A percentile compares a stretch with the other conserved stretches of the same genome.
phyloP scores from a whole-genome alignment of 805 yeast genomes.

The Monosporozyma aerobia region DNA sequence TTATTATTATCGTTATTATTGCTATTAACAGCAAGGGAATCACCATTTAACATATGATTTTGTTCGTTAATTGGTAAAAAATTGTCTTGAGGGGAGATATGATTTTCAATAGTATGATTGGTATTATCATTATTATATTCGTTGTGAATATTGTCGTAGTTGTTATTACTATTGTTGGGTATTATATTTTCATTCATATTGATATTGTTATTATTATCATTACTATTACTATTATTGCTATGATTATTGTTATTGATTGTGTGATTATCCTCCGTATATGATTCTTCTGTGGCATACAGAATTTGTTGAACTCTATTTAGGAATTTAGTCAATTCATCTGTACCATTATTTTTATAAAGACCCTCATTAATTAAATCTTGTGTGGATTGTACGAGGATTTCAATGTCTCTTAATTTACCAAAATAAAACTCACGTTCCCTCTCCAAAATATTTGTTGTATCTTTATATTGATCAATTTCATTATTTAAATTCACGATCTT shows the following conservation, averaged over 20 bases:
- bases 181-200: background rate
- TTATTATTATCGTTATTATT: background rate
- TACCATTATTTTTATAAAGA: conserved; percentile 25
- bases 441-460: conserved; percentile 57
- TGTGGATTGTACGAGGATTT: conserved; percentile 61
- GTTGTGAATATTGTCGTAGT: conserved; percentile 1
- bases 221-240: background rate
- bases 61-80: background rate
- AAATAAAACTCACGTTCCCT: conserved; percentile 87
- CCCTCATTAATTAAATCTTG: conserved; percentile 42
- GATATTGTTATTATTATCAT: conserved; percentile 2
- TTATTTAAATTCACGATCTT: conserved; percentile 30
- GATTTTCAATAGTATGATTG: background rate
- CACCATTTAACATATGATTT: conserved; percentile 3
- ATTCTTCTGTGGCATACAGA: conserved; percentile 74
- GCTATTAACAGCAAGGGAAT: conserved; percentile 19
- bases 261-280: conserved; percentile 52
- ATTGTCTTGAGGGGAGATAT: background rate
- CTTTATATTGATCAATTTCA: conserved; percentile 49
- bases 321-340: conserved; percentile 33
- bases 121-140: background rate
- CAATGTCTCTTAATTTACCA: conserved; percentile 81
- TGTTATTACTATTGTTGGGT: background rate
- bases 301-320: conserved; percentile 62
- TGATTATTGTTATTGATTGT: conserved; percentile 9